Evolutionary conservation across 495 filamentous ascomycete species (phyloP).

Genomic region (Melanomma pulvis-pyrius): DNA sequence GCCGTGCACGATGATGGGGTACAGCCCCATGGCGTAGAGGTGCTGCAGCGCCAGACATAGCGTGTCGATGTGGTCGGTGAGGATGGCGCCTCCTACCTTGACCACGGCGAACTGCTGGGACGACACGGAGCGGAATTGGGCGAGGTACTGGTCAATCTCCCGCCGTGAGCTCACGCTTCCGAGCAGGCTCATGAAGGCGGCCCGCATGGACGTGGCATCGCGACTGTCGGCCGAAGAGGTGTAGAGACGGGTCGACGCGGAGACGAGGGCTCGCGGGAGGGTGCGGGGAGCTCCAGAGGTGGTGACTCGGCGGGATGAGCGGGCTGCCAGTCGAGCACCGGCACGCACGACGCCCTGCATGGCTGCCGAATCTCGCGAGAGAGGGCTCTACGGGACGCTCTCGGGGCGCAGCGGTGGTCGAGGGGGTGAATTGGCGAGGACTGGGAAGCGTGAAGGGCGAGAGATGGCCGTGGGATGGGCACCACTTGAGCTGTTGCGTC

Average conservation of each 20-base stretch:
- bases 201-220: conserved; percentile 60
- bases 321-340: conserved; percentile 34
- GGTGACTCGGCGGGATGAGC: conserved; percentile 36
- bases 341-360: conserved; percentile 39
- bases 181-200: conserved; percentile 88
- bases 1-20: conserved; percentile 94
- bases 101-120: conserved; percentile 98
- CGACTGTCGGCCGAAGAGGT: conserved; percentile 31
- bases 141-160: conserved; percentile 97
- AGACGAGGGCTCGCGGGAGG: conserved; percentile 27
- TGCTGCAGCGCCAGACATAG: conserved; percentile 87
- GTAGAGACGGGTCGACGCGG: conserved; percentile 27
- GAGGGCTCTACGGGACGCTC: conserved; percentile 17
- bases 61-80: conserved; percentile 90
- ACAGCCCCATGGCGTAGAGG: conserved; percentile 93
- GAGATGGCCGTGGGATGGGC: conserved; percentile 6
- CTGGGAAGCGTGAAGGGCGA: background rate
- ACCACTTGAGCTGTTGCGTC: conserved; percentile 14
- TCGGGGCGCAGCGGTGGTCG: conserved; percentile 8
- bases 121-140: conserved; percentile 95
- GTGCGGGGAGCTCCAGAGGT: conserved; percentile 25
- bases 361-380: conserved; percentile 10
- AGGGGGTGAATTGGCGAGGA: conserved; percentile 17
- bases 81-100: conserved; percentile 96
- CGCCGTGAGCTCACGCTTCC: conserved; percentile 97